Evolutionary conservation across 1,284 basidiomycete genomes (phyloP), one percentile per base, ranked within the genome.

Genomic region (Volvariella surrecta): DNA sequence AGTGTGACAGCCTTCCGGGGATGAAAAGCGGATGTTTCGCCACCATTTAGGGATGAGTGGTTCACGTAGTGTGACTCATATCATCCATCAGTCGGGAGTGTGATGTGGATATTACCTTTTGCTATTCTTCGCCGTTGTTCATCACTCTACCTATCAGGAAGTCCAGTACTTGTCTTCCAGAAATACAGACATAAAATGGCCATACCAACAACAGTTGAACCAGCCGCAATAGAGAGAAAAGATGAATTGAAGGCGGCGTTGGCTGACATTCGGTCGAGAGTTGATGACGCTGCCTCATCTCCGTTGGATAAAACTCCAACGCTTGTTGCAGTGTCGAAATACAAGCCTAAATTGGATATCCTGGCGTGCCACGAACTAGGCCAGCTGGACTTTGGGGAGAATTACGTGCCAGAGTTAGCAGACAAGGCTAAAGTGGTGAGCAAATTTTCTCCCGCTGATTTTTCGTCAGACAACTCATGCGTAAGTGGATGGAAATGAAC

Each of bases 371-470:
- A 87, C 56, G 74, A 88, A 46, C 67, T 68, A 11, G 89, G 84
- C 0, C 89, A 97, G 53, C 69, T 81, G 1, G 91, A 96, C 59
- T 99, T 98, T 60, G 95, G 96, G 9, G 95, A 99, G 65, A 99
- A 99, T 61, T 99, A 98, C 59, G 92, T 94, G 3, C 89, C 96
- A 54, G 95, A 98, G 58, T 63, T 99, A 50, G 82, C 82, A n/a
- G 89, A 93, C 38, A 99, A 96, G 58, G 85, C 90, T 1, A 67
- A 68, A 42, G 66, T 76, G 59, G 89, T 89, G 54, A 50, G 83
- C 45, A 45, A 48, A 32, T 37, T 18, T 13, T 15, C 15, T 31
- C 30, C 15, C 15, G 9, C 30, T 31, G 30, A 31, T 15, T 15
- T 15, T 31, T 15, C 30, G 9, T 31, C 30, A 31, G 9, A 9